Percentiles rank a stretch among this genome's conserved stretches.
phyloP scores from a whole-genome alignment of 2,329 filamentous ascomycete genomes.

The Arthrobotrys sphaeroides region DNA sequence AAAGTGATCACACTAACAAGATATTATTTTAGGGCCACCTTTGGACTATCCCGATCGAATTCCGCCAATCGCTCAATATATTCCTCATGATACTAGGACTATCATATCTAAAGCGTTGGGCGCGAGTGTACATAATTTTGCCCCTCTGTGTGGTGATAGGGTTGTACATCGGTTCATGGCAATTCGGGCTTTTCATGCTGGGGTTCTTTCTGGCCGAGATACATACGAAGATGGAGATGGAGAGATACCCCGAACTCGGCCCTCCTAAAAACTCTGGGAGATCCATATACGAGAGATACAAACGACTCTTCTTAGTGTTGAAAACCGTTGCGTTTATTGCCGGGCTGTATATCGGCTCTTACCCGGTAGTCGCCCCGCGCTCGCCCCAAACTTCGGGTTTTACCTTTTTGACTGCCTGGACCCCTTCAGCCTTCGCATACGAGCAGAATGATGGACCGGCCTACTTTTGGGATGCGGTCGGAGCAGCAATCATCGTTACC shows the following conservation, averaged over 20 bases:
- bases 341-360: slow-evolving; percentile 31
- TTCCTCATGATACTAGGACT: slow-evolving; percentile 62
- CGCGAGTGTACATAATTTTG: slow-evolving; percentile 59
- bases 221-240: neutral
- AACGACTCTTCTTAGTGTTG: neutral
- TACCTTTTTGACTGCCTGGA: slow-evolving; percentile 3
- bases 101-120: slow-evolving; percentile 59
- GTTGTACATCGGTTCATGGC: slow-evolving; percentile 8
- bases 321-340: neutral
- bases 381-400: slow-evolving; percentile 11
- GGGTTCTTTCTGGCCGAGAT: slow-evolving; percentile 32
- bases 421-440: neutral
- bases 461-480: slow-evolving; percentile 18
- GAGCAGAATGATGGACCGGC: neutral
- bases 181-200: slow-evolving; percentile 19
- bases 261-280: neutral
- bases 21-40: slow-evolving; percentile 60
- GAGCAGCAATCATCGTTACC: slow-evolving; percentile 10
- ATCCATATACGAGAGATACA: neutral
- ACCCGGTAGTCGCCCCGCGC: neutral
- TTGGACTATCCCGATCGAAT: slow-evolving; percentile 66
- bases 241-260: neutral
- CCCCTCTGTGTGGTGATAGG: neutral
- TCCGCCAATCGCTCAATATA: slow-evolving; percentile 64
- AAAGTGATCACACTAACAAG: neutral